A percentile compares a stretch with the other conserved stretches of the same genome.
These are phyloP conservation scores for Naematelia aurantialba DNA, from an alignment of 768 basidiomycete genomes.

Conservation along the genomic window DNA sequence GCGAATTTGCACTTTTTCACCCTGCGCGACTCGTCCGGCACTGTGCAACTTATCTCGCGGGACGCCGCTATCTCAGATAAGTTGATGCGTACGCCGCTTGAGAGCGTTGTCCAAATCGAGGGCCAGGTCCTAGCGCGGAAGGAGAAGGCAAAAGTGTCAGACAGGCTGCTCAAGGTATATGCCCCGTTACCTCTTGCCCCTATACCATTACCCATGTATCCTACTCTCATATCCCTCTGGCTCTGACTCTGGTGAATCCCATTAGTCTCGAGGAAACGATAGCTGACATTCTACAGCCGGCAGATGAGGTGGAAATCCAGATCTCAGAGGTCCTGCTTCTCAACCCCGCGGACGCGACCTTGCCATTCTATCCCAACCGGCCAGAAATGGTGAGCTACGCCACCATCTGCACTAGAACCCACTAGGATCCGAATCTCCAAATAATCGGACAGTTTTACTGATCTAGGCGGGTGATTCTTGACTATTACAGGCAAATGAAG, in stretches of 20 bases:
- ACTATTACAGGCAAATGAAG: conserved; percentile 68
- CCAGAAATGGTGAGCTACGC: conserved; percentile 64
- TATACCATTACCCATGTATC: background rate
- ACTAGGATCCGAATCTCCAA: background rate
- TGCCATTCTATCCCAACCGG: conserved; percentile 86
- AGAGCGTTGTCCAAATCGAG: conserved; percentile 72
- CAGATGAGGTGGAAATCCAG: conserved; percentile 75
- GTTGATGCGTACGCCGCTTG: conserved; percentile 65
- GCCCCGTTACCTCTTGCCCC: background rate
- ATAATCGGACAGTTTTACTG: background rate
- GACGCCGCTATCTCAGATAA: conserved; percentile 48
- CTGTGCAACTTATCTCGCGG: conserved; percentile 65
- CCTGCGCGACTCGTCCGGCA: conserved; percentile 72
- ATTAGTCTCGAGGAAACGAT: no score
- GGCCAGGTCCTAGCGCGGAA: conserved; percentile 62
- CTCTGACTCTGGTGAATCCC: no score
- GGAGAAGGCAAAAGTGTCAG: conserved; percentile 32
- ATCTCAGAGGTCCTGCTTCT: conserved; percentile 68
- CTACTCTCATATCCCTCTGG: background rate
- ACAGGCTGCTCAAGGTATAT: background rate
- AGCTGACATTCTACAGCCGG: conserved; percentile 2
- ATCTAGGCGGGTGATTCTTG: no score
- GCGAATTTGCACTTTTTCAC: conserved; percentile 72
- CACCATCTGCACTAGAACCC: background rate
- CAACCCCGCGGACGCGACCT: conserved; percentile 65